Percentiles rank a stretch among this genome's conserved stretches.
These are phyloP conservation scores for Fusarium solani-melongenae DNA, from an alignment of 2,329 filamentous ascomycete species.

Conservation along the genomic window DNA sequence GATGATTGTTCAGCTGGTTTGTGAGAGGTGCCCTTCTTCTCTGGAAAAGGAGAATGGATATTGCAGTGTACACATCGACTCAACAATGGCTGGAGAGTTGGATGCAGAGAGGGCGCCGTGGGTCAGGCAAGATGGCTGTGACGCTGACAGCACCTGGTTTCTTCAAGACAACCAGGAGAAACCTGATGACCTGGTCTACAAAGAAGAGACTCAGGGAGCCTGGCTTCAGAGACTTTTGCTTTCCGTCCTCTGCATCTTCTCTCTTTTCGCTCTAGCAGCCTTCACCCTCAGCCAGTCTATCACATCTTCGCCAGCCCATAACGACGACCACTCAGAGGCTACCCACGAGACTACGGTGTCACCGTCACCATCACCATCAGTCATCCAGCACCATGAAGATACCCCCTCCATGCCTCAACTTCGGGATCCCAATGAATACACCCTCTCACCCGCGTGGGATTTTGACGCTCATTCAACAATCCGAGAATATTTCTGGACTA, in stretches of 20 bases:
- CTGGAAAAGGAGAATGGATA: not conserved
- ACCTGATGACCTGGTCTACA: not conserved
- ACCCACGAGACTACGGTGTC: not conserved
- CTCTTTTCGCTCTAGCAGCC: constrained; percentile 35
- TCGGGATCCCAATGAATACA: constrained; percentile 60
- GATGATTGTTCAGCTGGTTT: not conserved
- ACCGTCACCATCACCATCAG: not conserved
- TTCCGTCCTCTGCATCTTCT: constrained; percentile 20
- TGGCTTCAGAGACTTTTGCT: not conserved
- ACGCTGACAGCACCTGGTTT: not conserved
- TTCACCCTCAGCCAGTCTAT: constrained; percentile 30
- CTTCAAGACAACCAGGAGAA: not conserved
- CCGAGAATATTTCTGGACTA: constrained; percentile 70
- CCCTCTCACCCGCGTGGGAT: constrained; percentile 68
- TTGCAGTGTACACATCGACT: not conserved
- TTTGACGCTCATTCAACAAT: constrained; percentile 59
- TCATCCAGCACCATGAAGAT: constrained; percentile 41
- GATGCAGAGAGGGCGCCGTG: not conserved
- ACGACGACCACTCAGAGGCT: constrained; percentile 7
- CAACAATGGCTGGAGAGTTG: not conserved
- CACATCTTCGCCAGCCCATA: not conserved
- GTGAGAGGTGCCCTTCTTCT: not conserved
- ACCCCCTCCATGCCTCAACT: constrained; percentile 39
- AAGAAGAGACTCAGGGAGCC: not conserved
- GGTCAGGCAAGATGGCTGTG: not conserved